These are phyloP conservation scores for Aspergillus puulaauensis DNA, from an alignment of 2,329 filamentous ascomycete species.

Conservation along the genomic window DNA sequence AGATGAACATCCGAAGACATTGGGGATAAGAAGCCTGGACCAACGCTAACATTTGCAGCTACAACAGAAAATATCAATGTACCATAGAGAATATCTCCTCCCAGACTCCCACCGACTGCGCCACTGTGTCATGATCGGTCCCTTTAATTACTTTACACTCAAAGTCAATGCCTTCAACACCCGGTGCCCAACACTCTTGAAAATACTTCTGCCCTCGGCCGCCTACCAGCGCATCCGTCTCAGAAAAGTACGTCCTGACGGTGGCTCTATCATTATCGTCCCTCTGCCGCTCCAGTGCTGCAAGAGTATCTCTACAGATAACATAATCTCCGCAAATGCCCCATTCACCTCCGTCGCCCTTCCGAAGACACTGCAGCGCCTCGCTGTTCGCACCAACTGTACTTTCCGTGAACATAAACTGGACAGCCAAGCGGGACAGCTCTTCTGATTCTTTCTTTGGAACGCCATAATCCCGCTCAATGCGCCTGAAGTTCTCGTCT, in stretches of 20 bases:
- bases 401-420: slow-evolving; percentile 28
- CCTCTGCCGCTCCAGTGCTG: background rate
- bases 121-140: slow-evolving; percentile 42
- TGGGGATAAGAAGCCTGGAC: too few species aligned
- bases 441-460: slow-evolving; percentile 14
- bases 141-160: slow-evolving; percentile 24
- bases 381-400: slow-evolving; percentile 40
- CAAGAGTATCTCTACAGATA: slow-evolving; percentile 19
- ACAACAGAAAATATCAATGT: background rate
- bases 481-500: slow-evolving; percentile 11
- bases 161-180: slow-evolving; percentile 22
- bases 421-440: slow-evolving; percentile 13
- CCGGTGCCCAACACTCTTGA: slow-evolving; percentile 39
- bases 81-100: slow-evolving; percentile 13
- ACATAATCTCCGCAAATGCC: slow-evolving; percentile 38
- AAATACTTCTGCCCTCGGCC: slow-evolving; percentile 45
- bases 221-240: slow-evolving; percentile 45
- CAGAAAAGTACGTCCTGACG: slow-evolving; percentile 37
- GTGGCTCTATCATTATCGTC: slow-evolving; percentile 2
- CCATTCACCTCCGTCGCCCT: slow-evolving; percentile 31
- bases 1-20: too few species aligned
- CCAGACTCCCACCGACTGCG: slow-evolving; percentile 18
- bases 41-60: too few species aligned
- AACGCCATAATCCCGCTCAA: slow-evolving; percentile 24
- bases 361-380: slow-evolving; percentile 38